Percentiles rank a stretch among this genome's conserved stretches.
Evolutionary conservation across 257 asterid species (phyloP).

Genomic region (Jaltomata sinuosa): DNA sequence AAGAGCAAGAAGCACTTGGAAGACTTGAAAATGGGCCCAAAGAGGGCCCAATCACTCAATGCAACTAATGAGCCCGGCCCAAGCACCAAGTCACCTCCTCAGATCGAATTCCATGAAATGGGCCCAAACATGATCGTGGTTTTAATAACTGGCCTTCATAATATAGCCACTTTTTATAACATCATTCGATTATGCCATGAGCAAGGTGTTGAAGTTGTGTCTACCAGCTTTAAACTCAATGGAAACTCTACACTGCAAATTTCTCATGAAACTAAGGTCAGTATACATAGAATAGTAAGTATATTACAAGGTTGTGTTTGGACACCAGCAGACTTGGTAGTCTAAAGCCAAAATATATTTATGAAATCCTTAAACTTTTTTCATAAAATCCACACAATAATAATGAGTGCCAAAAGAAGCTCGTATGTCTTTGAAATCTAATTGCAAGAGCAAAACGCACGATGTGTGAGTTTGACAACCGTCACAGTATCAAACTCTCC

Average conservation of each 20-base stretch:
- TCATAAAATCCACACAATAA: no score
- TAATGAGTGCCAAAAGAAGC: no score
- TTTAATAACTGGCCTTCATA: conserved; percentile 15
- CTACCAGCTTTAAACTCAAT: conserved; percentile 28
- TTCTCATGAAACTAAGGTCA: conserved; percentile 23
- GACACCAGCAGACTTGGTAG: no score
- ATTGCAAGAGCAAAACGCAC: no score
- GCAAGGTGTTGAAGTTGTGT: conserved; percentile 28
- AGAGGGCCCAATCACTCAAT: background rate
- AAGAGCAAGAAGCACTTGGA: conserved; percentile 23
- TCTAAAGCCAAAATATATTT: no score
- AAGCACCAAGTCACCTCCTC: background rate
- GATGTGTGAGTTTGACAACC: no score
- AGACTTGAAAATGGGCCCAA: background rate
- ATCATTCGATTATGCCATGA: conserved; percentile 18
- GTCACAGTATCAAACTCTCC: no score
- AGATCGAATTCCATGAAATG: conserved; percentile 37
- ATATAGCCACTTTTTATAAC: conserved; percentile 15
- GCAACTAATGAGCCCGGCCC: background rate
- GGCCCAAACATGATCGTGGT: conserved; percentile 24
- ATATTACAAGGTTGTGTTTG: no score
- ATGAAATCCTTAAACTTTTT: no score
- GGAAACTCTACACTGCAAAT: conserved; percentile 35
- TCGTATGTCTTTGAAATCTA: no score
- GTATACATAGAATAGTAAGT: no score